Evolutionary conservation across 331 rosid genomes (phyloP).

Genomic region (Acacia pycnantha): DNA sequence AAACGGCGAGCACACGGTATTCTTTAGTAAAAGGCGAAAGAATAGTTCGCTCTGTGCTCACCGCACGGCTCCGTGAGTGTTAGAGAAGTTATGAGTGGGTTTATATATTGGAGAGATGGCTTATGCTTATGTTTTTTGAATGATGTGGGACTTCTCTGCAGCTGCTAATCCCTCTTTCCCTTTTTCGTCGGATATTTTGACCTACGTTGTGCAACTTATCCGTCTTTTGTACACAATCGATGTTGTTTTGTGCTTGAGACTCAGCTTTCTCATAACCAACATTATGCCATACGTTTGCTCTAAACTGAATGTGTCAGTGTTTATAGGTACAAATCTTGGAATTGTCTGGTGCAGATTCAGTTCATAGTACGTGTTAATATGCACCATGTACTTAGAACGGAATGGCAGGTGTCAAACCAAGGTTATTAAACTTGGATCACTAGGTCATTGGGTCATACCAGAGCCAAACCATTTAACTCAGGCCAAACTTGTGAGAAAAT

Average conservation of each 20-base stretch:
- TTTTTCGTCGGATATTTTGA: background rate
- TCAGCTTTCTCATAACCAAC: too few species aligned
- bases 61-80: too few species aligned
- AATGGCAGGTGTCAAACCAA: background rate
- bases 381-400: background rate
- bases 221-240: background rate
- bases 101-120: background rate
- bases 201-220: background rate
- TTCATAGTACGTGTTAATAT: background rate
- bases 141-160: slow-evolving; percentile 1
- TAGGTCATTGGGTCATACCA: too few species aligned
- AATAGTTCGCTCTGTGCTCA: too few species aligned
- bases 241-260: background rate
- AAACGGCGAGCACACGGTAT: background rate
- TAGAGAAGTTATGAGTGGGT: fast-evolving
- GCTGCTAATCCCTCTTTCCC: background rate
- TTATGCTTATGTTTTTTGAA: background rate
- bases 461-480: too few species aligned
- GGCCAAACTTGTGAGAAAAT: too few species aligned
- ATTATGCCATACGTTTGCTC: too few species aligned
- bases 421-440: too few species aligned
- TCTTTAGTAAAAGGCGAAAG: slow-evolving; percentile 3
- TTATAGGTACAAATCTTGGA: too few species aligned
- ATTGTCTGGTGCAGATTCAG: background rate
- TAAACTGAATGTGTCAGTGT: too few species aligned